These are phyloP conservation scores for Pseudopyricularia cyperi DNA, from an alignment of 2,329 filamentous ascomycete species.

Conservation along the genomic window DNA sequence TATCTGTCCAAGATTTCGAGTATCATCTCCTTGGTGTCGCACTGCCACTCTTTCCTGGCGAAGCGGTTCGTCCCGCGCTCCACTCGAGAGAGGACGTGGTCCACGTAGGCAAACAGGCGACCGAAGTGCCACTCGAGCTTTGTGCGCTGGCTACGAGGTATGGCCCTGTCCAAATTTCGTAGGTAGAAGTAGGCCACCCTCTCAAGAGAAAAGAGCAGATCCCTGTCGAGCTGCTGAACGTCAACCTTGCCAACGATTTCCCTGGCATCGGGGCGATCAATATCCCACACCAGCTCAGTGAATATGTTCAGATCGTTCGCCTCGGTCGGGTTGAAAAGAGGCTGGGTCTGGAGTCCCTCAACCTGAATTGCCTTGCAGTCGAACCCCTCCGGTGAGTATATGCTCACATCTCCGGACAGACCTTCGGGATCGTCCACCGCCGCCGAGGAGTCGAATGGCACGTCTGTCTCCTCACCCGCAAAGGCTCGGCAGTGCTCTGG, in stretches of 20 bases:
- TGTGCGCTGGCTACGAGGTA: background rate
- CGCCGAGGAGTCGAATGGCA: constrained; percentile 3
- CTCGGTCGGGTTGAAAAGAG: background rate
- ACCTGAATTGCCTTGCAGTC: background rate
- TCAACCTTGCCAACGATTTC: constrained; percentile 9
- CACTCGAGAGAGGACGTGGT: background rate
- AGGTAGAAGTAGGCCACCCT: constrained; percentile 20
- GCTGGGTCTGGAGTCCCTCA: background rate
- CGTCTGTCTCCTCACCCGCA: background rate
- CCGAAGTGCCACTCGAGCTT: background rate
- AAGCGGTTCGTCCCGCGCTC: background rate
- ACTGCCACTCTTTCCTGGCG: background rate
- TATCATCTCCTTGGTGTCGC: constrained; percentile 1
- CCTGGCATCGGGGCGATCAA: background rate
- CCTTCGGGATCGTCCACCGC: background rate
- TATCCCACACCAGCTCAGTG: background rate
- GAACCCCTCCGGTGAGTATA: background rate
- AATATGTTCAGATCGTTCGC: background rate
- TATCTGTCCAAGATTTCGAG: constrained; percentile 14
- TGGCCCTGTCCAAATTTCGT: background rate
- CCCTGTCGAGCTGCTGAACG: constrained; percentile 10
- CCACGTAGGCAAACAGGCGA: background rate
- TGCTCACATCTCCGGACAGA: background rate
- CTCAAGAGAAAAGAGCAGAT: constrained; percentile 13
- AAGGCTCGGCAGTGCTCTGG: background rate